Evolutionary conservation across 2,329 filamentous ascomycete genomes (phyloP).

Genomic region (Penicillium digitatum): DNA sequence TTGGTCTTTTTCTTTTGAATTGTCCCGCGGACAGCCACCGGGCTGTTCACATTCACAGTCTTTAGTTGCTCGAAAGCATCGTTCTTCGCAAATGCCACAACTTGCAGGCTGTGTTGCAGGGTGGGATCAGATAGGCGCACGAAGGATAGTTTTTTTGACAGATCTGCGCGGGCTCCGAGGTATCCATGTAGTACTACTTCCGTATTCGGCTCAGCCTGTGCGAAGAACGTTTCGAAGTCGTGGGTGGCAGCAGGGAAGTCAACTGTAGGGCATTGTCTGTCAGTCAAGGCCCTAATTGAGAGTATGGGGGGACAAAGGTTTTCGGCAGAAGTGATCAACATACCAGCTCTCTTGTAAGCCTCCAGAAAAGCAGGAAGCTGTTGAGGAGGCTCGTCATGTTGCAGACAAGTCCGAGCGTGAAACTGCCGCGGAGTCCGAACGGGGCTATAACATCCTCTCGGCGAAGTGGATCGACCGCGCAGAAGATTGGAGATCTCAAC

Average conservation of each 20-base stretch:
- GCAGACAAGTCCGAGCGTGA: constrained; percentile 21
- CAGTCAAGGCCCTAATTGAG: background rate
- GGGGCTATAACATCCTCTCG: constrained; percentile 6
- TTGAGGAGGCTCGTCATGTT: constrained; percentile 17
- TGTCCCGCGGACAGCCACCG: constrained; percentile 52
- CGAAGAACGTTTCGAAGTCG: constrained; percentile 38
- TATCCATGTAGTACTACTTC: constrained; percentile 65
- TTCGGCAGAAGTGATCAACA: constrained; percentile 12
- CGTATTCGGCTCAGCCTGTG: constrained; percentile 31
- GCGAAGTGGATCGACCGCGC: constrained; percentile 20
- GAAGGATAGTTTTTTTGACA: constrained; percentile 68
- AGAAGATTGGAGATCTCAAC: constrained; percentile 37
- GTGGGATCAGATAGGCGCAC: constrained; percentile 53
- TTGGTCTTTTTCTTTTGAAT: constrained; percentile 43
- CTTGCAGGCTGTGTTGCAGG: constrained; percentile 47
- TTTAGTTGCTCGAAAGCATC: constrained; percentile 43
- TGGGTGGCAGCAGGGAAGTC: constrained; percentile 45
- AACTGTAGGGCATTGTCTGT: constrained; percentile 34
- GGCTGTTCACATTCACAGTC: constrained; percentile 48
- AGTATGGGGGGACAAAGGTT: too few relatives aligned
- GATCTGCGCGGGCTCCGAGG: constrained; percentile 62
- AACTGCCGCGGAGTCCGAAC: constrained; percentile 17
- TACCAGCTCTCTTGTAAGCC: constrained; percentile 47
- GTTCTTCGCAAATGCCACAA: constrained; percentile 45
- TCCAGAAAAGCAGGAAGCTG: constrained; percentile 33